Evolutionary conservation across 2,329 filamentous ascomycete genomes (phyloP), one percentile per base, ranked within the genome.

Genomic region (Byssoonygena ceratinophila): DNA sequence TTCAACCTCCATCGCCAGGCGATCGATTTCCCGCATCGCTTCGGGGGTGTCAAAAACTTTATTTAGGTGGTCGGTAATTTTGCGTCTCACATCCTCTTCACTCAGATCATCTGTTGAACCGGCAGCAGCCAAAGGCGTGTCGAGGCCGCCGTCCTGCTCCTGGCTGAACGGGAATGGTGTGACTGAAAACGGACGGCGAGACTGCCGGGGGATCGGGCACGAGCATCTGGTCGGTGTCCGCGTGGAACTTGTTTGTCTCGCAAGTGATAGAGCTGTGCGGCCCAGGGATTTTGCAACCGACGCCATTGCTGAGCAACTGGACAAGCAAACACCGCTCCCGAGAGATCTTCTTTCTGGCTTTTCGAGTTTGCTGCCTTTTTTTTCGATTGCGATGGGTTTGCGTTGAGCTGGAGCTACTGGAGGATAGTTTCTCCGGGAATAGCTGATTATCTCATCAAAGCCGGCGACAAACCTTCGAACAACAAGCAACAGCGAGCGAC

Each of bases 251-350:
- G 63, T 63, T 61, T 65, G 64, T 41, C 62, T 63, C 55, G 61
- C 61, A 51, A 69, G 46, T 34, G 61, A 57, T 12, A 66, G 55
- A 54, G 66, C 64, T 46, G 65, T 59, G 44, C 66, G 68, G 63
- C 64, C 61, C 60, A 72, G 59, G 57, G 63, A 69, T 61, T 66
- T 63, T 54, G 67, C 60, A 58, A 63, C 61, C 53, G 63, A 65
- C 59, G 68, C 69, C 69, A 72, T 72, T 64, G 63, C 59, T 55
- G 53, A 18, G 47, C 55, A 52, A 56, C 53, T 58, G 46, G 49
- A 50, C 46, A 27, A 50, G 37, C 47, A 50, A 41, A 51, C 49
- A 36, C 39, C 39, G 8, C 22, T 16, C 14, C 8, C 11, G 39
- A 29, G 22, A 7, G 40, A 3, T 22, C 39, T 41, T 27, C 16